phyloP scores from a whole-genome alignment of 495 filamentous ascomycete species.

The Penicillium paradoxum region DNA sequence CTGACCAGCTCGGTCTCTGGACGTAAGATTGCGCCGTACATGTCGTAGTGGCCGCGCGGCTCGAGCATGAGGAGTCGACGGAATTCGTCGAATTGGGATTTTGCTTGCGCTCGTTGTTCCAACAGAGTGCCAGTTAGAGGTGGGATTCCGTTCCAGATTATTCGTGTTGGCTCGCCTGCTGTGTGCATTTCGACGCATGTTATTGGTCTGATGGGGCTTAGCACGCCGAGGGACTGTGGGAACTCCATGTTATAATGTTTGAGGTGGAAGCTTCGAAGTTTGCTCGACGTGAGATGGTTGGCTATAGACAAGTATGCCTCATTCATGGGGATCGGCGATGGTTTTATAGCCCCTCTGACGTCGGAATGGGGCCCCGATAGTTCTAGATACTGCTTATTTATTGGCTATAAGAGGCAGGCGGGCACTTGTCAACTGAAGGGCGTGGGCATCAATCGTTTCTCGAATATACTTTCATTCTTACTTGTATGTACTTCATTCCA shows the following conservation, averaged over 20 bases:
- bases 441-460: too few relatives aligned
- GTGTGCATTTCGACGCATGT: slow-evolving; percentile 25
- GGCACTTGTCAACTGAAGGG: neutral
- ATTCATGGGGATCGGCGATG: neutral
- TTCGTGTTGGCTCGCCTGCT: slow-evolving; percentile 23
- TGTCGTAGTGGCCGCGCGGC: slow-evolving; percentile 22
- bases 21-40: slow-evolving; percentile 22
- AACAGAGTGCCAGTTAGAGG: slow-evolving; percentile 14
- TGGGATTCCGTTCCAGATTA: slow-evolving; percentile 15
- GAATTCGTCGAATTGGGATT: slow-evolving; percentile 15
- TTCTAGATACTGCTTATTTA: neutral
- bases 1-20: slow-evolving; percentile 17
- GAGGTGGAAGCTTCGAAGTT: neutral
- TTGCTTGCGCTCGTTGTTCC: slow-evolving; percentile 21
- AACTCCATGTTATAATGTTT: neutral
- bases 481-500: too few relatives aligned
- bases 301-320: neutral
- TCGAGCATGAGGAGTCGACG: slow-evolving; percentile 19
- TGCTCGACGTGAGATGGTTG: neutral
- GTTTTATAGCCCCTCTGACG: neutral
- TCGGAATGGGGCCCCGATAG: neutral
- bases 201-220: neutral
- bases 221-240: neutral
- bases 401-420: neutral
- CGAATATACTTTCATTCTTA: too few relatives aligned